phyloP scores from a whole-genome alignment of 306 rosid genomes.

The Echinosophora koreensis region DNA sequence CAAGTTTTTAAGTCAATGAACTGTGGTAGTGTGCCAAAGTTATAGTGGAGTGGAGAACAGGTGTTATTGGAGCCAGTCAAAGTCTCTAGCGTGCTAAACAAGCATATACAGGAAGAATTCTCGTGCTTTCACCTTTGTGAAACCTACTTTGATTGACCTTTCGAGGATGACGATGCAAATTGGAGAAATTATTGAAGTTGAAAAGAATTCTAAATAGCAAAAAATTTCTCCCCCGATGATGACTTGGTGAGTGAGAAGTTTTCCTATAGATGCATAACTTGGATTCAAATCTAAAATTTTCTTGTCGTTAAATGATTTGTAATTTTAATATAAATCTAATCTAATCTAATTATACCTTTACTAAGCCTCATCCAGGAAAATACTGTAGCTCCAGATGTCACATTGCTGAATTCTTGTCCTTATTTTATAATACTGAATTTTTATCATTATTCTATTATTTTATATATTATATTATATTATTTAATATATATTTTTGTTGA shows the following conservation, averaged over 20 bases:
- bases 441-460: too few relatives aligned
- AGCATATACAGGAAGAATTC: neutral
- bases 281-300: too few relatives aligned
- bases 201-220: neutral
- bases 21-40: neutral
- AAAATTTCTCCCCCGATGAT: neutral
- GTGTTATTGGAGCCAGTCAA: neutral
- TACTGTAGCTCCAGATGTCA: too few relatives aligned
- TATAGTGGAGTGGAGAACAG: neutral
- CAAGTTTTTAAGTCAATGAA: neutral
- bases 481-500: too few relatives aligned
- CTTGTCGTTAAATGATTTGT: too few relatives aligned
- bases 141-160: neutral
- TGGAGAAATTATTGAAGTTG: too few relatives aligned
- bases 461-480: too few relatives aligned
- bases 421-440: too few relatives aligned
- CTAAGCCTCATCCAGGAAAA: too few relatives aligned
- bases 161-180: neutral
- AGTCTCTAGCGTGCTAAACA: constrained; percentile 24
- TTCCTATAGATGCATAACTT: neutral
- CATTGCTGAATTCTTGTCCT: too few relatives aligned
- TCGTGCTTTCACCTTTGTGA: neutral
- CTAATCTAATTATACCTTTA: too few relatives aligned
- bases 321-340: too few relatives aligned
- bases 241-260: neutral